Conservation (phyloP, 768 basidiomycete genomes). For the button mushroom (Agaricus bisporus) region DNA sequence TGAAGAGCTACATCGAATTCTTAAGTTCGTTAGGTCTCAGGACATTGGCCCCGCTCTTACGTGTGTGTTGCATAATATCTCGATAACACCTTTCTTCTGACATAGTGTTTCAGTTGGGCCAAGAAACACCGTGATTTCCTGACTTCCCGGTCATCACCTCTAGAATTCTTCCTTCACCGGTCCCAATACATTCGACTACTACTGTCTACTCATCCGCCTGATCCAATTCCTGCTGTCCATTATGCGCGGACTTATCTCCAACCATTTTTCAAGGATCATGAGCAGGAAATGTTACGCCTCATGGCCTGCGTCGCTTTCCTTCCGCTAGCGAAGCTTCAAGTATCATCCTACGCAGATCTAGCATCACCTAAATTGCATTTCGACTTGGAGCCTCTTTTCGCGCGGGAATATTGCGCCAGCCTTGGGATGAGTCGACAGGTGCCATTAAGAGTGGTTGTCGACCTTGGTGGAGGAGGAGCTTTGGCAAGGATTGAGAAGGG, state of each 20-base stretch:
- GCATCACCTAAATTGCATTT: conserved; percentile 66
- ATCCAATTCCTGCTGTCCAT: conserved; percentile 53
- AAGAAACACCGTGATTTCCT: conserved; percentile 60
- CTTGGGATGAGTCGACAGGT: conserved; percentile 87
- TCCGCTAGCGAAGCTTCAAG: conserved; percentile 57
- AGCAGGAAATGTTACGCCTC: conserved; percentile 61
- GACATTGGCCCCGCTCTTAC: conserved; percentile 74
- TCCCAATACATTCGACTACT: conserved; percentile 84
- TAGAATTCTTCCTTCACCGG: conserved; percentile 88
- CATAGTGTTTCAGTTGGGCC: conserved; percentile 63
- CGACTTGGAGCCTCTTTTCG: conserved; percentile 78
- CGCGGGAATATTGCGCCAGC: conserved; percentile 83
- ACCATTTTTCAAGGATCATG: conserved; percentile 57
- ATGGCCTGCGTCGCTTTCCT: conserved; percentile 67
- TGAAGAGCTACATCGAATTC: conserved; percentile 63
- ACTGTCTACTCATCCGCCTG: conserved; percentile 51
- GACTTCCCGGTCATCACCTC: conserved; percentile 60
- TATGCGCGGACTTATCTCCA: conserved; percentile 70
- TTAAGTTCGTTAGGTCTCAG: conserved; percentile 56
- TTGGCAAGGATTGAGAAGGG: conserved; percentile 92
- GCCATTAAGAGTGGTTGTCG: conserved; percentile 83
- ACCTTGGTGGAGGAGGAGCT: conserved; percentile 90
- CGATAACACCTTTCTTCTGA: conserved; percentile 1
- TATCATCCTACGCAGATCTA: conserved; percentile 72
- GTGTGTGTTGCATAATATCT: conserved; percentile 30